A percentile compares a stretch with the other conserved stretches of the same genome.
phyloP scores from a whole-genome alignment of 2,329 filamentous ascomycete species.

The Cadophora sp. region DNA sequence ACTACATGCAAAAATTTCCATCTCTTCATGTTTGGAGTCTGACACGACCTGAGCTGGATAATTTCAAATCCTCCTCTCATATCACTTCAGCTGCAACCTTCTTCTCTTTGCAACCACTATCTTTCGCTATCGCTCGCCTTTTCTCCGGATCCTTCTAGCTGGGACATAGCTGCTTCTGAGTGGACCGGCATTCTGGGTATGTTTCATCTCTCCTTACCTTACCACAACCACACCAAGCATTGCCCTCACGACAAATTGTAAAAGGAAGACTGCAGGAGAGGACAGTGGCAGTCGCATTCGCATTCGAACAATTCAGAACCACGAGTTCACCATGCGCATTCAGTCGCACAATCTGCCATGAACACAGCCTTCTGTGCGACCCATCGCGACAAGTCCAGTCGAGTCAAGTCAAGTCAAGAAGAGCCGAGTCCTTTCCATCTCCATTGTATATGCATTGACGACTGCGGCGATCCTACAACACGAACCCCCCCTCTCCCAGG shows the following conservation, averaged over 20 bases:
- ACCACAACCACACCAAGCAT: not conserved
- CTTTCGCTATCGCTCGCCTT: not conserved
- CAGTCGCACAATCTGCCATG: constrained; percentile 15
- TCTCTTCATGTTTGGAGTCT: not conserved
- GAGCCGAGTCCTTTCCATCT: constrained; percentile 14
- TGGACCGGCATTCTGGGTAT: constrained; percentile 3
- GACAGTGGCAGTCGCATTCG: not conserved
- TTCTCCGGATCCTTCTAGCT: constrained; percentile 6
- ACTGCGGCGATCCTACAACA: constrained; percentile 26
- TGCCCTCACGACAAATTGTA: not conserved
- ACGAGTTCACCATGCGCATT: constrained; percentile 29
- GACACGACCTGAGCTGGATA: not conserved
- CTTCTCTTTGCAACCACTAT: not conserved
- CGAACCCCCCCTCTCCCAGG: constrained; percentile 15
- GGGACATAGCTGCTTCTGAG: constrained; percentile 1
- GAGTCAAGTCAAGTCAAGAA: not conserved
- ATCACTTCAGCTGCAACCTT: not conserved
- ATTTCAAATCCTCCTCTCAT: not conserved
- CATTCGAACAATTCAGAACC: not conserved
- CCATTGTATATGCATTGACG: constrained; percentile 23
- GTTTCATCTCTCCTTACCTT: constrained; percentile 12
- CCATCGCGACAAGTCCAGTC: not conserved
- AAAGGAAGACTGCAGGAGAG: not conserved
- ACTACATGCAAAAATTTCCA: not conserved
- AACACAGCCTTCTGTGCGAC: constrained; percentile 18